Evolutionary conservation across 202 grass and related monocot genomes (phyloP), one percentile per base, ranked within the genome.

Genomic region (Musa balbisiana): DNA sequence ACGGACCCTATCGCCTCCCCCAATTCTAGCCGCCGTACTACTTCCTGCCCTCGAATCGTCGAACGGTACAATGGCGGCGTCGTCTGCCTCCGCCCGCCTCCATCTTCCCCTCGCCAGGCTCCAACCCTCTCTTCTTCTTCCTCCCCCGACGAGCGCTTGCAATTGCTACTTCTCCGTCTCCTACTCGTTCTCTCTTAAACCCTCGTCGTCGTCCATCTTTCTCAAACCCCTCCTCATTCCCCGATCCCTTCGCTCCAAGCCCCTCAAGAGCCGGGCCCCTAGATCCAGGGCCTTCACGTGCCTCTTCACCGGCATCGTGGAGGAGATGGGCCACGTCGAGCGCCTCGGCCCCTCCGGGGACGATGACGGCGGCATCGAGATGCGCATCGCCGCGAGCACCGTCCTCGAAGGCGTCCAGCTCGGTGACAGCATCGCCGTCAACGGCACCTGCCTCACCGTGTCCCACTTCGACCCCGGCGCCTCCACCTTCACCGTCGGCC

Each of bases 251-350:
- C 53, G 52, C 53, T 23, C 53, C 27, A 14, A 26, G 8, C 12
- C 14, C 50, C 78, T 83, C 14, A 92, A 83, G 70, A 78, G 78
- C 15, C 67, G 76, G 63, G 71, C 72, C 62, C 20, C 64, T 49
- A 49, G 24, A n/a, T 63, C 71, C 10, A 14, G 69, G 12, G 13
- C 78, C 2, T 77, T 98, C 0, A 83, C 76, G 10, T 86, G 76
- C 55, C 83, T 98, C 63, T 98, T 98, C 85, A 98, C 91, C n/a
- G 94, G 94, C 52, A 94, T 98, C 67, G 94, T 98, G 10, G 91
- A 98, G 80, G 94, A 98, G 68, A 85, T 98, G 19, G 91, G 91
- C 21, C 70, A 53, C 71, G 78, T 98, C 65, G 82, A 85, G 68
- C 76, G 77, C 53, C 4, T 78, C 16, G 76, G 83, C 9, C 51